These are phyloP conservation scores for Colletotrichum filicis DNA, from an alignment of 2,329 filamentous ascomycete species.

Conservation along the genomic window DNA sequence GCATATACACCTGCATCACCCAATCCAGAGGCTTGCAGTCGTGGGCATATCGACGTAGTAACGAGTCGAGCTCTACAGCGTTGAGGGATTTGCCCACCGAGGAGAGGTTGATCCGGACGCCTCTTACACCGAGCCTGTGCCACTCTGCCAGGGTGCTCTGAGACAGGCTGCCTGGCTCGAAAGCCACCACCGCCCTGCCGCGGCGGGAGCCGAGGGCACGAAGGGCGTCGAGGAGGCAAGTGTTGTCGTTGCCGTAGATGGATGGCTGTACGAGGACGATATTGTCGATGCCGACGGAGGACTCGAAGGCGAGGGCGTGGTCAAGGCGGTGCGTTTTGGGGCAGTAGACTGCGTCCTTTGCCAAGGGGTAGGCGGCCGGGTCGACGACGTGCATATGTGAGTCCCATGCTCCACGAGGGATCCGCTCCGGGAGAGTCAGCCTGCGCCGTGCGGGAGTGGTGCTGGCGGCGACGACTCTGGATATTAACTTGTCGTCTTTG, in stretches of 20 bases:
- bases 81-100: slow-evolving; percentile 58
- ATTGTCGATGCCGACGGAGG: slow-evolving; percentile 61
- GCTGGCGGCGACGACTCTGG: neutral
- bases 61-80: slow-evolving; percentile 51
- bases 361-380: slow-evolving; percentile 60
- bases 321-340: slow-evolving; percentile 60
- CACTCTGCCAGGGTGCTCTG: slow-evolving; percentile 57
- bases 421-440: slow-evolving; percentile 36
- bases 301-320: slow-evolving; percentile 63
- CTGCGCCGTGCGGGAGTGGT: slow-evolving; percentile 11
- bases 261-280: slow-evolving; percentile 71
- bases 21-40: slow-evolving; percentile 61
- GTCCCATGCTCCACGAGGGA: slow-evolving; percentile 64
- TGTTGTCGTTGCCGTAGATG: slow-evolving; percentile 70
- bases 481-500: slow-evolving; percentile 13
- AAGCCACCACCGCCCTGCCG: slow-evolving; percentile 65
- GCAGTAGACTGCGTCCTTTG: slow-evolving; percentile 59
- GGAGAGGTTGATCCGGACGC: slow-evolving; percentile 68
- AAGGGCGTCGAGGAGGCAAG: slow-evolving; percentile 66
- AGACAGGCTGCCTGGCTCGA: slow-evolving; percentile 56
- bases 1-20: slow-evolving; percentile 69
- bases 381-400: slow-evolving; percentile 73
- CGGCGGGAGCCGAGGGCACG: slow-evolving; percentile 56
- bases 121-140: slow-evolving; percentile 68
- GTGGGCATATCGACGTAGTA: slow-evolving; percentile 59